These are phyloP conservation scores for Fusarium sp. DNA, from an alignment of 2,329 filamentous ascomycete species.

Conservation along the genomic window DNA sequence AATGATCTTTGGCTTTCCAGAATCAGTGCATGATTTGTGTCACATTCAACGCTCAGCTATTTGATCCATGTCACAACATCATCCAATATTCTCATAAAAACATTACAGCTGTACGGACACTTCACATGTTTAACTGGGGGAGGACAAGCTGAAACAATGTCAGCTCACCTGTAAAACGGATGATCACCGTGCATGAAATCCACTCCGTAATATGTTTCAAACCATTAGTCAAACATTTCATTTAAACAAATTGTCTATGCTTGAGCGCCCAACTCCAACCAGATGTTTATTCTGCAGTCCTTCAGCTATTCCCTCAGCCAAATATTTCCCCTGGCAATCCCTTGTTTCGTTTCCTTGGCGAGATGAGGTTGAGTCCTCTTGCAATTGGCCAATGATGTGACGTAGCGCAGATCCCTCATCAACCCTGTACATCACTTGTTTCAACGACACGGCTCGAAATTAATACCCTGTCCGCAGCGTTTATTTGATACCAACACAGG, in stretches of 20 bases:
- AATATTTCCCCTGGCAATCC: background rate
- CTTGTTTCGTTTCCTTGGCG: background rate
- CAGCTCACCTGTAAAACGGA: background rate
- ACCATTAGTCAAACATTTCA: slow-evolving; percentile 13
- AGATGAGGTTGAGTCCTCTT: background rate
- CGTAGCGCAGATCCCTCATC: background rate
- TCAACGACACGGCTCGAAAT: slow-evolving; percentile 3
- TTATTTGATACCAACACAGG: slow-evolving; percentile 2
- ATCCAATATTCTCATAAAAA: background rate
- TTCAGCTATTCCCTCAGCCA: background rate
- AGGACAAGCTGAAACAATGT: slow-evolving; percentile 9
- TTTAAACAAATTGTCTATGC: slow-evolving; percentile 7
- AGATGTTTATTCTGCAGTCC: background rate
- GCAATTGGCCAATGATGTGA: background rate
- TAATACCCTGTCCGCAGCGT: background rate
- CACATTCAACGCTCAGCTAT: rapidly evolving
- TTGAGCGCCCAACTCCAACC: slow-evolving; percentile 6
- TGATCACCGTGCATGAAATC: slow-evolving; percentile 32
- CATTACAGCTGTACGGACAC: background rate
- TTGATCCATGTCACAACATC: background rate
- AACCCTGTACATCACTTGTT: slow-evolving; percentile 5
- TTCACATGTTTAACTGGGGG: slow-evolving; percentile 5
- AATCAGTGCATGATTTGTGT: background rate
- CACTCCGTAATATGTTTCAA: slow-evolving; percentile 20
- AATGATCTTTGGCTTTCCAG: background rate